Evolutionary conservation across 495 filamentous ascomycete genomes (phyloP), one percentile per base, ranked within the genome.

Genomic region (Xylaria sp.): DNA sequence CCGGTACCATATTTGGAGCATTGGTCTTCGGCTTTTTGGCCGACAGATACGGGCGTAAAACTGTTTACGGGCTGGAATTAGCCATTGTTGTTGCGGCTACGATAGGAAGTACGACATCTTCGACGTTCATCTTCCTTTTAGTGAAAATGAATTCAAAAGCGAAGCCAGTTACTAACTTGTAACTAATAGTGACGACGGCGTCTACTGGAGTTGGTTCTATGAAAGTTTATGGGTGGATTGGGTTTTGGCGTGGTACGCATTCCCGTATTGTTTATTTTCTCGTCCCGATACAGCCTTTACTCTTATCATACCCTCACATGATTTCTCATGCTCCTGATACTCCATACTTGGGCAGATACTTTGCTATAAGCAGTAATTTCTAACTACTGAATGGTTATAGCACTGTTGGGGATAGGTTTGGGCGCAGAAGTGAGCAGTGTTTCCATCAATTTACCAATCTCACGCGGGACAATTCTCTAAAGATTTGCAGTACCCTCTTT

Each of bases 11-110:
- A 19, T 57, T 91, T 12, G 90, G 90, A 4, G 86, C 88, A 80
- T 71, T 92, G 8, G 26, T 86, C 6, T 91, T 93, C 73, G 90
- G 90, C n/a, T 84, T 83, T 62, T 74, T 91, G 2, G 89, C 87
- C 4, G 90, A 92, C 72, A 81, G 82, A 15, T 83, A 86, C 50
- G 90, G 90, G n/a, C 82, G 90, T 9, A 87, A 86, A 73, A 84
- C 83, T 69, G 83, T 92, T 73, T 93, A 93, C 68, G 90, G 90
- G 26, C 72, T 89, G 0, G 90, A 91, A 75, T 79, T 93, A 61
- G 79, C 88, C 21, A 81, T 92, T 31, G 81, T 90, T n/a, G 80
- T 86, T 35, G 71, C 81, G 26, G 79, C 78, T 29, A 90, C 89
- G 0, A 75, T 91, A 7, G 89, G 89, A 2, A 82, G 90, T 46